phyloP scores from a whole-genome alignment of 2,329 filamentous ascomycete species.

The Neonectria ditissima region DNA sequence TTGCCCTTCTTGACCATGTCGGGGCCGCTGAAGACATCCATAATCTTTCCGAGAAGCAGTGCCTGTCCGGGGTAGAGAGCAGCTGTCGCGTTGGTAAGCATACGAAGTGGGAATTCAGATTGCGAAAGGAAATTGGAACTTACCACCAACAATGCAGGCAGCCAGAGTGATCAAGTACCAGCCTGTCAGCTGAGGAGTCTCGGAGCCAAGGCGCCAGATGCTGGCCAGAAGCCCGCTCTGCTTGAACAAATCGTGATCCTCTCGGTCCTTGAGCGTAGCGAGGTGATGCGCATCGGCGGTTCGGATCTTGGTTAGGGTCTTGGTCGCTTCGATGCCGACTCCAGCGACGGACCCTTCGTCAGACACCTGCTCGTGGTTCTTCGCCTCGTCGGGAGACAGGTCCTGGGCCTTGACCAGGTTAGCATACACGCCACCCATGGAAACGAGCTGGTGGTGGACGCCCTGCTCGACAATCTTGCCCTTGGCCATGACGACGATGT shows the following conservation, averaged over 20 bases:
- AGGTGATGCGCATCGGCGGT: conserved; percentile 57
- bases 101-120: too few relatives aligned
- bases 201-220: conserved; percentile 4
- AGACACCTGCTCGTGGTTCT: neutral
- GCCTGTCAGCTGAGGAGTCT: conserved; percentile 9
- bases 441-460: conserved; percentile 62
- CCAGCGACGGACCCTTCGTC: neutral
- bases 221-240: conserved; percentile 14
- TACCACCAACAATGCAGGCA: conserved; percentile 21
- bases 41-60: conserved; percentile 52
- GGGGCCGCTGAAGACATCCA: conserved; percentile 53
- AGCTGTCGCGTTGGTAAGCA: neutral
- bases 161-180: conserved; percentile 4
- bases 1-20: conserved; percentile 55
- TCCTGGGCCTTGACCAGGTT: conserved; percentile 55
- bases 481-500: conserved; percentile 70
- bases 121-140: neutral
- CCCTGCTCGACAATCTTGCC: conserved; percentile 70
- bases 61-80: conserved; percentile 24
- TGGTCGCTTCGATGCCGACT: neutral
- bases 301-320: conserved; percentile 45
- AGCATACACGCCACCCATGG: conserved; percentile 59
- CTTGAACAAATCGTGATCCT: conserved; percentile 19
- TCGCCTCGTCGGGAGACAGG: neutral
- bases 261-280: conserved; percentile 51